Evolutionary conservation across 805 yeast species (phyloP).

Genomic region (Cyberlindnera misumaiensis): DNA sequence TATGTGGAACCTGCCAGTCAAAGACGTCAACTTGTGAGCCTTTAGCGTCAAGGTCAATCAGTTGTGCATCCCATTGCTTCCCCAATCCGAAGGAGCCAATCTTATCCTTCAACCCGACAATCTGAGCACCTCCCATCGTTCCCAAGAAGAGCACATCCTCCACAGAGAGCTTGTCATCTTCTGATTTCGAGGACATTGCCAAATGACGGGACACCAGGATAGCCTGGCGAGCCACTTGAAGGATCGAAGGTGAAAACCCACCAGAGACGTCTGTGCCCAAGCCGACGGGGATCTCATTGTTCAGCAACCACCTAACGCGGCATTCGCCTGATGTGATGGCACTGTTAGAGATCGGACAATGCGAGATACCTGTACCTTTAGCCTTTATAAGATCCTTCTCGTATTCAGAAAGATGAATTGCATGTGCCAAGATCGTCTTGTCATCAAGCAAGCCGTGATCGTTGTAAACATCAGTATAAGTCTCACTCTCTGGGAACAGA

Average conservation of each 20-base stretch:
- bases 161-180: slow-evolving; percentile 46
- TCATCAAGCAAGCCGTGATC: slow-evolving; percentile 49
- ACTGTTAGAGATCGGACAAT: slow-evolving; percentile 90
- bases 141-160: slow-evolving; percentile 74
- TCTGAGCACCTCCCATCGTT: slow-evolving; percentile 85
- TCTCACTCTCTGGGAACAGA: slow-evolving; percentile 62
- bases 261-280: slow-evolving; percentile 80
- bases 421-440: slow-evolving; percentile 83
- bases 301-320: slow-evolving; percentile 61
- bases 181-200: slow-evolving; percentile 47
- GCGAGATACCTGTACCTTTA: slow-evolving; percentile 68
- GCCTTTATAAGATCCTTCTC: slow-evolving; percentile 55
- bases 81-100: slow-evolving; percentile 74
- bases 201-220: slow-evolving; percentile 64
- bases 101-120: slow-evolving; percentile 46
- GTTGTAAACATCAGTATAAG: slow-evolving; percentile 76
- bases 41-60: slow-evolving; percentile 51
- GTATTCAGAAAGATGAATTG: slow-evolving; percentile 61
- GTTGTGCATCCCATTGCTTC: slow-evolving; percentile 78
- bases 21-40: slow-evolving; percentile 69
- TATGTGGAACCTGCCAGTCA: slow-evolving; percentile 54
- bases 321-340: slow-evolving; percentile 89
- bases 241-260: slow-evolving; percentile 61
- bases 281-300: slow-evolving; percentile 65
- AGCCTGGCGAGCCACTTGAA: slow-evolving; percentile 64